These are phyloP conservation scores for Cytospora mali DNA, from an alignment of 2,329 filamentous ascomycete species.

Conservation along the genomic window DNA sequence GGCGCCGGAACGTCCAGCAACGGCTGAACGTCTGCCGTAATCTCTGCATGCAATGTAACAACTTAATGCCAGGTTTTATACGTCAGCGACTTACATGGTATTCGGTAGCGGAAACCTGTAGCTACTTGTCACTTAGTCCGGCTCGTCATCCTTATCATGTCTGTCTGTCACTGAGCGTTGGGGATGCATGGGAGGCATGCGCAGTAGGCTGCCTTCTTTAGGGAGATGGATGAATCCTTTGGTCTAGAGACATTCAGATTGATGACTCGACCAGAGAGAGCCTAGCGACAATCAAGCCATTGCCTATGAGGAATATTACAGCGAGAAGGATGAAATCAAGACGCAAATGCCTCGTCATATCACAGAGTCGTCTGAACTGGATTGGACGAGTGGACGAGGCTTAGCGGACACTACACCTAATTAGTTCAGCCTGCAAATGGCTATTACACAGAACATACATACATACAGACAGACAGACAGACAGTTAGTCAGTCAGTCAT, in stretches of 20 bases:
- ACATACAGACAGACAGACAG: neutral
- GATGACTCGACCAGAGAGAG: neutral
- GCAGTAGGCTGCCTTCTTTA: neutral
- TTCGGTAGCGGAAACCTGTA: neutral
- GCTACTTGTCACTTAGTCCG: neutral
- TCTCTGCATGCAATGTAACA: neutral
- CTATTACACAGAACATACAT: neutral
- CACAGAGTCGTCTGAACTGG: neutral
- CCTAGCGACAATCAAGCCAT: neutral
- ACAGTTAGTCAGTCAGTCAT: neutral
- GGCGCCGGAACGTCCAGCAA: conserved; percentile 8
- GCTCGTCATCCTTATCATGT: neutral
- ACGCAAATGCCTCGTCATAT: neutral
- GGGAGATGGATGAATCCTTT: neutral
- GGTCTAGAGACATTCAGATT: neutral
- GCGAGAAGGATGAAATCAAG: neutral
- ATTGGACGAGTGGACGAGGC: neutral
- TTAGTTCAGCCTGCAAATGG: neutral
- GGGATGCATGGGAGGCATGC: neutral
- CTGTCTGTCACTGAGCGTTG: neutral
- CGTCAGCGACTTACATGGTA: neutral
- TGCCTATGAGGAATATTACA: neutral
- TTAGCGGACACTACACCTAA: neutral
- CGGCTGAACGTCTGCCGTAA: conserved; percentile 15
- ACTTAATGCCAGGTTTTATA: neutral